These are phyloP conservation scores for Protomyces inundatus DNA, from an alignment of 1,139 yeast genomes.

Conservation along the genomic window DNA sequence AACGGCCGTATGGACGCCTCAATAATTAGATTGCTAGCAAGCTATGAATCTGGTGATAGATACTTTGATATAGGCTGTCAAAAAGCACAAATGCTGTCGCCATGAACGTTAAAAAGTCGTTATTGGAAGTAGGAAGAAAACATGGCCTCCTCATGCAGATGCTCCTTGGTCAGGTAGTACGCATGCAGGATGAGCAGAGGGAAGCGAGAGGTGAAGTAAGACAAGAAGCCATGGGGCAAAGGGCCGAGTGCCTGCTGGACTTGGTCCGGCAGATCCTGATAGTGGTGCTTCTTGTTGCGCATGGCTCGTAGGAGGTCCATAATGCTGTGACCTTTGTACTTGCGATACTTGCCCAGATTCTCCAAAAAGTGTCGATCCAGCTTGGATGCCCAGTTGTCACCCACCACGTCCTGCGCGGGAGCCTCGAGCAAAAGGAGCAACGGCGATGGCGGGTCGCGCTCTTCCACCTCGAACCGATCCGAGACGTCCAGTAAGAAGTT, in stretches of 20 bases:
- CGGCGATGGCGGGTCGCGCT: constrained; percentile 77
- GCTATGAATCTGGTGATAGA: too few species aligned
- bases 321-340: constrained; percentile 69
- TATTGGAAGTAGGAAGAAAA: constrained; percentile 2
- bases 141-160: constrained; percentile 17
- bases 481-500: constrained; percentile 81
- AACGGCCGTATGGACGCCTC: too few species aligned
- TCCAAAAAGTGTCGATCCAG: constrained; percentile 69
- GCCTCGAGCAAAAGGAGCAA: constrained; percentile 58
- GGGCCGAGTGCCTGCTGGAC: constrained; percentile 60
- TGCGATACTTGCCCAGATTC: constrained; percentile 83
- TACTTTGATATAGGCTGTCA: too few species aligned
- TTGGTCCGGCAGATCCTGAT: constrained; percentile 71
- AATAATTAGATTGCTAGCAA: too few species aligned
- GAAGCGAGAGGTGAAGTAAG: constrained; percentile 65
- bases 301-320: constrained; percentile 84
- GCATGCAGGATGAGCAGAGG: constrained; percentile 75
- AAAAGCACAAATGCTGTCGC: background rate
- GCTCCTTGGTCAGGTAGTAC: constrained; percentile 52
- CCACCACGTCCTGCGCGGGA: constrained; percentile 50
- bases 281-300: constrained; percentile 72
- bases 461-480: constrained; percentile 83
- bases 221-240: constrained; percentile 75
- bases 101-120: background rate
- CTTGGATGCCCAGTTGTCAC: constrained; percentile 70